These are phyloP conservation scores for Suaeda aralocaspica DNA, from an alignment of 148 eudicot genomes.

Conservation along the genomic window DNA sequence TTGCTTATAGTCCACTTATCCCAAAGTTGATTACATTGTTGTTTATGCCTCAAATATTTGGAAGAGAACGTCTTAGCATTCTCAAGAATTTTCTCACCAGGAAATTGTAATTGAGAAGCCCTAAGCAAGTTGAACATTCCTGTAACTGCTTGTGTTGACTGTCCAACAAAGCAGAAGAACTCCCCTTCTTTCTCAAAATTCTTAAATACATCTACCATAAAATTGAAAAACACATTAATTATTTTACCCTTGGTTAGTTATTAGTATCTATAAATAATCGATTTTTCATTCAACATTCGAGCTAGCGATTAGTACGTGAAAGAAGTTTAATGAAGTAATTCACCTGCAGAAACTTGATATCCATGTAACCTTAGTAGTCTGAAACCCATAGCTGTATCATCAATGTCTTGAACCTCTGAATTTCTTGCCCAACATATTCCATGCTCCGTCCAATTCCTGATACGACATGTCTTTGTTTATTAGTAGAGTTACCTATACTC, in stretches of 20 bases:
- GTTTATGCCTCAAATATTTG: constrained; percentile 43
- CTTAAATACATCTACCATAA: constrained; percentile 54
- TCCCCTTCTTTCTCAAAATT: constrained; percentile 61
- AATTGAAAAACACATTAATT: not conserved
- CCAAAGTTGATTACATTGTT: constrained; percentile 41
- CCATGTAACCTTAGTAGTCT: constrained; percentile 71
- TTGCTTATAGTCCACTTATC: constrained; percentile 74
- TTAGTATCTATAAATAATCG: no score
- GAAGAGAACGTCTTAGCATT: constrained; percentile 53
- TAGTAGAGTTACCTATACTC: not conserved
- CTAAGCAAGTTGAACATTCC: constrained; percentile 69
- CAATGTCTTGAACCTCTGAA: constrained; percentile 62
- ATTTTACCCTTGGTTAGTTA: no score
- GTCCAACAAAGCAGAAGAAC: constrained; percentile 69
- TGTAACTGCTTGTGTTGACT: constrained; percentile 69
- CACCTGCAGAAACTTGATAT: constrained; percentile 62
- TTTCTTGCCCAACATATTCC: constrained; percentile 94
- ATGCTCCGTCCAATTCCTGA: constrained; percentile 60
- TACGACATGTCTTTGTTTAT: not conserved
- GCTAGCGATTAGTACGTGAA: no score
- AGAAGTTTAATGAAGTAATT: not conserved
- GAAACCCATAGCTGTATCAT: constrained; percentile 89
- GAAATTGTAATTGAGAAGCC: constrained; percentile 62
- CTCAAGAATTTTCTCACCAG: constrained; percentile 52
- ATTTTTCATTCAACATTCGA: no score